Evolutionary conservation across 2,329 filamentous ascomycete species (phyloP), one percentile per base, ranked within the genome.

Genomic region (Gaeumannomyces tritici): DNA sequence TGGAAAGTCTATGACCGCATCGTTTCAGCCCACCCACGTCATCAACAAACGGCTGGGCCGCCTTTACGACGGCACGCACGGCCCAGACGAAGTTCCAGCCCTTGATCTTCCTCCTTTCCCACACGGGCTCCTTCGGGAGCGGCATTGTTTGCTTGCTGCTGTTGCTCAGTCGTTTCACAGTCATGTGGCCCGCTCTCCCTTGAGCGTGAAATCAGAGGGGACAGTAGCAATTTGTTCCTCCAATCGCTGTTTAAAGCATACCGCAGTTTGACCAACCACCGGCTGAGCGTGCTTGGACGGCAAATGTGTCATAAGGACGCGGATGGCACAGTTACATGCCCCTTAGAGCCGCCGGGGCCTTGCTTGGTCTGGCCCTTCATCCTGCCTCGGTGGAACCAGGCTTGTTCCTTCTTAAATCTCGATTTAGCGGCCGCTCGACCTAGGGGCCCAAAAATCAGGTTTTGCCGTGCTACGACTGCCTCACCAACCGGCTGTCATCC

Each of bases 1-100:
- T 28, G 12, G 21, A 58, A 33, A 58, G 56, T 58, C 56, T 35
- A 58, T 58, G 56, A 58, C 56, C 26, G 56, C 56, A 58, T 56
- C 28, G 26, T 27, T 29, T 21, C 56, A 8, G 26, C 27, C 9
- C 56, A 31, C 42, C 56, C 33, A 58, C 56, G 56, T 58, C 56
- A 58, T 58, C 55, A 56, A 21, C 42, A 51, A n/a, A 35, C 33
- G 33, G 35, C 35, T 42, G 13, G 35, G 35, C 35, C 35, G 15
- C 35, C n/a, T 31, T 11, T 11, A 31, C 31, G 31, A 31, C 31
- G 13, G 35, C 35, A 21, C 35, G 35, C 29, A 29, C 29, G 29
- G 29, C 29, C 8, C 4, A 8, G 29, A 29, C 4, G 29, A 4
- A 4, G 29, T 6, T 24, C 18, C 42, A 51, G 42, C 42, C 42